A percentile compares a stretch with the other conserved stretches of the same genome.
These are phyloP conservation scores for Crithidia expoeki DNA, from an alignment of 208 protist genomes.

Conservation along the genomic window DNA sequence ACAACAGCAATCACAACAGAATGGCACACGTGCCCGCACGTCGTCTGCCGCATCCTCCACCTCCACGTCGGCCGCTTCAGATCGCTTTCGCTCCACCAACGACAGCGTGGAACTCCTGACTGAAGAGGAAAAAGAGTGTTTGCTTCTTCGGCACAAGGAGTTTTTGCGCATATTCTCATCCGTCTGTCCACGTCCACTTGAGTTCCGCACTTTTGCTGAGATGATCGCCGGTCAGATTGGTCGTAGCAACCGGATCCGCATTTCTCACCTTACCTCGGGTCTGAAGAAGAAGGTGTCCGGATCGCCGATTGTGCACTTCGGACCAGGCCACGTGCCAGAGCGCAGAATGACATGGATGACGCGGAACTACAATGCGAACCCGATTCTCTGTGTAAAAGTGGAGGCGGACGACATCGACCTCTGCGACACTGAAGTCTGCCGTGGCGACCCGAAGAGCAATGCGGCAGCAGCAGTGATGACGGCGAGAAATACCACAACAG, in stretches of 20 bases:
- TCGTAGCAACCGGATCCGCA: neutral
- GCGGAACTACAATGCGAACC: slow-evolving; percentile 5
- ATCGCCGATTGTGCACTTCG: neutral
- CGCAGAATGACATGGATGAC: slow-evolving; percentile 7
- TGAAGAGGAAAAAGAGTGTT: slow-evolving; percentile 5
- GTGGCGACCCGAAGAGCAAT: neutral
- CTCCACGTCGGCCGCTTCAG: neutral
- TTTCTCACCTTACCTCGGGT: neutral
- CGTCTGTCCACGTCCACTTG: slow-evolving; percentile 22
- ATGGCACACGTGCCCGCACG: neutral
- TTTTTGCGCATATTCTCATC: slow-evolving; percentile 17
- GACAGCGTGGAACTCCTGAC: neutral
- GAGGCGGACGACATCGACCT: slow-evolving; percentile 22
- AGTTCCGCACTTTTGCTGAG: slow-evolving; percentile 20
- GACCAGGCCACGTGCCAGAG: neutral
- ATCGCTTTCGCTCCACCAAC: neutral
- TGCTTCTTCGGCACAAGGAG: slow-evolving; percentile 14
- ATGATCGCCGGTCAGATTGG: slow-evolving; percentile 1
- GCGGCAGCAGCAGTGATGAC: neutral
- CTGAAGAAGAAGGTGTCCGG: neutral
- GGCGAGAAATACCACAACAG: no score
- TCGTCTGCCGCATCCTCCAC: neutral
- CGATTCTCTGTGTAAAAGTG: slow-evolving; percentile 16
- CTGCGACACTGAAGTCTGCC: slow-evolving; percentile 1
- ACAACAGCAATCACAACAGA: neutral